Conservation (phyloP, 2,329 filamentous ascomycete species). For the Hypoxylon sp. region DNA sequence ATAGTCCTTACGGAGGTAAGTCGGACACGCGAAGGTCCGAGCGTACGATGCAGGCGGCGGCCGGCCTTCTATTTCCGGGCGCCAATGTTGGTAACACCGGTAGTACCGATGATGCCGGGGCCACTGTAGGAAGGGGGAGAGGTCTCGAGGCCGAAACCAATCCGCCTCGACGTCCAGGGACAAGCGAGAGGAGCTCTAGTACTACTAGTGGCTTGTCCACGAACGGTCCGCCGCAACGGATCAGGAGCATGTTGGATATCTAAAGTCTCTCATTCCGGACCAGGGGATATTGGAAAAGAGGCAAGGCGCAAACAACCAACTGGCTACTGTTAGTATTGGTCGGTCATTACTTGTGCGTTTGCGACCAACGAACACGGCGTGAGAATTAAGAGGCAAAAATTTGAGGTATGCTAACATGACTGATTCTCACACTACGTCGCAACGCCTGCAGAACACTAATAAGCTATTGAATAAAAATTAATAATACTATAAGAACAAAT, state of each 20-base stretch:
- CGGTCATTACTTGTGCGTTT: slow-evolving; percentile 23
- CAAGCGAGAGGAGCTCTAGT: slow-evolving; percentile 54
- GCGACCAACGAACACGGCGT: slow-evolving; percentile 29
- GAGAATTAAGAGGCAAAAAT: slow-evolving; percentile 1
- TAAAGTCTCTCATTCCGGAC: slow-evolving; percentile 41
- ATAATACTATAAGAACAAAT: not conserved
- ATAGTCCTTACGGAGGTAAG: slow-evolving; percentile 51
- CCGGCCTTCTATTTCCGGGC: slow-evolving; percentile 59
- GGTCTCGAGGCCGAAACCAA: slow-evolving; percentile 14
- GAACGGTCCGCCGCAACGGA: slow-evolving; percentile 59
- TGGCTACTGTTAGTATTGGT: slow-evolving; percentile 1
- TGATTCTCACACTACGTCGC: not conserved
- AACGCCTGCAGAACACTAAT: not conserved
- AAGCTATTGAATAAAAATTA: not conserved
- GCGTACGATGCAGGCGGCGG: slow-evolving; percentile 52
- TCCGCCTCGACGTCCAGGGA: slow-evolving; percentile 39
- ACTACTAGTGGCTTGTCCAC: slow-evolving; percentile 57
- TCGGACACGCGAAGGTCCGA: slow-evolving; percentile 56
- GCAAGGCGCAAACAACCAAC: not conserved
- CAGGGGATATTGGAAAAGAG: not conserved
- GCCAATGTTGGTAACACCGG: slow-evolving; percentile 11
- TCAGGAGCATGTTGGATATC: slow-evolving; percentile 66
- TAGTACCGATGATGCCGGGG: slow-evolving; percentile 31
- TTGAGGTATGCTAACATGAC: not conserved
- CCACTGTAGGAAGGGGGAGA: slow-evolving; percentile 44